These are phyloP conservation scores for Euryodendron excelsum DNA, from an alignment of 148 eudicot genomes.

Conservation along the genomic window DNA sequence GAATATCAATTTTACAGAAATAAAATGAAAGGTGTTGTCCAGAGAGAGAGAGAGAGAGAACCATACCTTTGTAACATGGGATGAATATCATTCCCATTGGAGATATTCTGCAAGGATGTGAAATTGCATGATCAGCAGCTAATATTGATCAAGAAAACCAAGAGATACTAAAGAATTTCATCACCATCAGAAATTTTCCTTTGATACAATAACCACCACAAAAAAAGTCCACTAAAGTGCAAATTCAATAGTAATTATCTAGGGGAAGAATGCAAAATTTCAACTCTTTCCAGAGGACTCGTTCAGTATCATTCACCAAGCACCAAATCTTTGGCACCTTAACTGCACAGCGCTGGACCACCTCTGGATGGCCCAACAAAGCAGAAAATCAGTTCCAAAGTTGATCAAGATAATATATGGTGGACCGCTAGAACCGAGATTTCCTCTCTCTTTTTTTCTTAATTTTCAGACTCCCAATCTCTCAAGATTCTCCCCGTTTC, in stretches of 20 bases:
- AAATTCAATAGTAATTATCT: neutral
- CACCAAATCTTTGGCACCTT: neutral
- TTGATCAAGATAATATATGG: neutral
- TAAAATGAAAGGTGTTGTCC: neutral
- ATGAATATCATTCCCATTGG: constrained; percentile 99
- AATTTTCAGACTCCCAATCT: neutral
- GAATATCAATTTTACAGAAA: neutral
- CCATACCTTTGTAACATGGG: constrained; percentile 91
- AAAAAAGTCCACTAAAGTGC: neutral
- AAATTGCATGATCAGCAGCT: constrained; percentile 3
- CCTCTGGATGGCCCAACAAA: neutral
- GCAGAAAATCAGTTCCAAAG: neutral
- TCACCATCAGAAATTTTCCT: neutral
- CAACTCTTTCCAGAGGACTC: neutral
- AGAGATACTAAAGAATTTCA: neutral
- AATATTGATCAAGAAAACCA: neutral
- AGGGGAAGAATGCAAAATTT: neutral
- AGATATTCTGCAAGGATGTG: constrained; percentile 61
- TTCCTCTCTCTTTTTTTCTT: neutral
- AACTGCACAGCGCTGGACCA: neutral
- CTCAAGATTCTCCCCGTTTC: neutral
- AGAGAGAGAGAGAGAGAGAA: neutral
- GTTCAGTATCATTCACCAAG: neutral
- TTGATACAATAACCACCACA: neutral
- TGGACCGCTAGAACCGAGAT: neutral